Conservation (phyloP, 768 basidiomycete genomes). For the Macrolepiota fuliginosa region DNA sequence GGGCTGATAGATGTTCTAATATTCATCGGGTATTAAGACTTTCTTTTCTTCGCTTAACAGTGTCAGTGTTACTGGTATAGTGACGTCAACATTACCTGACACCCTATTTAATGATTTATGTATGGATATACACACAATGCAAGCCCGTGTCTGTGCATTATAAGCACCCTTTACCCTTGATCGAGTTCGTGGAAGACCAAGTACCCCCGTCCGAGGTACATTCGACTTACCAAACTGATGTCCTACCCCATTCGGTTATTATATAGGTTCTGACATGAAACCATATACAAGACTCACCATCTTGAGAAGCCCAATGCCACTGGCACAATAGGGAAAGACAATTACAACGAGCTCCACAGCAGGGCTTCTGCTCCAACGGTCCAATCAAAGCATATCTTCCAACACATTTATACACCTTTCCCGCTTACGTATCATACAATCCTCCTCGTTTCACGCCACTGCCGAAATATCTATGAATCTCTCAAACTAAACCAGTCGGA, state of each 20-base stretch:
- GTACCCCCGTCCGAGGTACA: conserved; percentile 75
- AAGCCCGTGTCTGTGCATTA: conserved; percentile 96
- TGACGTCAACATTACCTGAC: no score
- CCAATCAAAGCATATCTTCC: conserved; percentile 87
- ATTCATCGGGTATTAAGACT: not conserved
- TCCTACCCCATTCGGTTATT: not conserved
- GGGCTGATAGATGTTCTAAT: not conserved
- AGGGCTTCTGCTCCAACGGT: conserved; percentile 48
- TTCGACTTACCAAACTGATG: not conserved
- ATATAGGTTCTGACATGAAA: conserved; percentile 54
- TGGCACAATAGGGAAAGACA: not conserved
- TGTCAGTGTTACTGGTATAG: no score
- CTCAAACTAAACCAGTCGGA: conserved; percentile 79
- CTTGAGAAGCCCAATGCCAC: conserved; percentile 47
- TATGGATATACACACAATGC: conserved; percentile 86
- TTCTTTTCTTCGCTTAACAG: not conserved
- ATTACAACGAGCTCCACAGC: not conserved
- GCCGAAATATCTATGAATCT: conserved; percentile 88
- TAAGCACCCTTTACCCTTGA: conserved; percentile 87
- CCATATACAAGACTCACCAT: conserved; percentile 57
- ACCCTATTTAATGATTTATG: not conserved
- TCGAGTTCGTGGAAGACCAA: conserved; percentile 98
- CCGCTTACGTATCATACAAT: conserved; percentile 93
- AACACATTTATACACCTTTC: conserved; percentile 88
- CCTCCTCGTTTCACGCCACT: conserved; percentile 90